Conservation (phyloP, 768 basidiomycete species). For the Macrolepiota dolichaula region DNA sequence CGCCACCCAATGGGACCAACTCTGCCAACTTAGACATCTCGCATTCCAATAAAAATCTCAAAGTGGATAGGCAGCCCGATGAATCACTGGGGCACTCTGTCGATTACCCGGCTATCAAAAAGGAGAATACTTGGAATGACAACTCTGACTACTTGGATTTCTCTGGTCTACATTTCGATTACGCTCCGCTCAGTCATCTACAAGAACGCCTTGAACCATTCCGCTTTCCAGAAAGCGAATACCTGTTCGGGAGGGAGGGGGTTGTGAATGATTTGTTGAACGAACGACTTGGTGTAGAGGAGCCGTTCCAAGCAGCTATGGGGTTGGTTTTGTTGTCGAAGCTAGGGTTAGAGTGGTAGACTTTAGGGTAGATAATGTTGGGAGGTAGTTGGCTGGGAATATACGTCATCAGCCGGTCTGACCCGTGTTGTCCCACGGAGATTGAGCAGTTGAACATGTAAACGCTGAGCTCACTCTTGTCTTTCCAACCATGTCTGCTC, state of each 20-base stretch:
- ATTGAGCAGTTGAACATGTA: conserved; percentile 11
- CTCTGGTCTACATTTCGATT: conserved; percentile 10
- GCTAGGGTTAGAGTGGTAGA: conserved; percentile 32
- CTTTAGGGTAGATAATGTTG: background rate
- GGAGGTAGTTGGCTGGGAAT: background rate
- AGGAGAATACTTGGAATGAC: conserved; percentile 8
- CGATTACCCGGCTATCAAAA: background rate
- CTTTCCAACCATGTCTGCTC: conserved; percentile 33
- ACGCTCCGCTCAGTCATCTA: conserved; percentile 23
- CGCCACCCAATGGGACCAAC: background rate
- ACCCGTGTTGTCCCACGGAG: conserved; percentile 28
- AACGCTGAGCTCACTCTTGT: background rate
- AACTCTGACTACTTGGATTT: background rate
- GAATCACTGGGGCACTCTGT: background rate
- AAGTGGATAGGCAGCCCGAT: background rate
- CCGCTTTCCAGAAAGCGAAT: conserved; percentile 17
- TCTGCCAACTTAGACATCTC: background rate
- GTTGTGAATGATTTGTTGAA: conserved; percentile 31
- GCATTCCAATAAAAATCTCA: background rate
- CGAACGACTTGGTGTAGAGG: conserved; percentile 27
- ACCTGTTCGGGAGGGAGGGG: conserved; percentile 15
- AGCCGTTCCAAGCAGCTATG: conserved; percentile 49
- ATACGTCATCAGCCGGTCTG: conserved; percentile 29
- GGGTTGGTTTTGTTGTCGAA: conserved; percentile 38
- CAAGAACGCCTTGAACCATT: conserved; percentile 27